Percentiles rank a stretch among this genome's conserved stretches.
These are phyloP conservation scores for Cladosporium cucumerinum DNA, from an alignment of 2,329 filamentous ascomycete genomes.

Conservation along the genomic window DNA sequence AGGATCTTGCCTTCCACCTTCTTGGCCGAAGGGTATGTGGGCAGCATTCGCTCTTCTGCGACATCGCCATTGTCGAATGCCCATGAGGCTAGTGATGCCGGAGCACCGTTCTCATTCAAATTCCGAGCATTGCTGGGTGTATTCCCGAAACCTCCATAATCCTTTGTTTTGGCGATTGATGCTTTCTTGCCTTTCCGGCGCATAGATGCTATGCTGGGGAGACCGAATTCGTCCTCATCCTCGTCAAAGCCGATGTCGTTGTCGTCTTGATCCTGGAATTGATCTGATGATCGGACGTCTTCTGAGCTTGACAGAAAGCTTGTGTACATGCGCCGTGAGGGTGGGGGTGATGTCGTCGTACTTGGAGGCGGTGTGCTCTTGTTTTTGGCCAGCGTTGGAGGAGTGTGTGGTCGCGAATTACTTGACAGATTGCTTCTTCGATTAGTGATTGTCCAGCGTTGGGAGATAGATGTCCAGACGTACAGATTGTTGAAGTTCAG, in stretches of 20 bases:
- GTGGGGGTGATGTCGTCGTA: slow-evolving; percentile 17
- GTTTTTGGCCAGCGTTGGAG: slow-evolving; percentile 58
- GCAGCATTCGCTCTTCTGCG: slow-evolving; percentile 75
- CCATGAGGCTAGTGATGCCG: slow-evolving; percentile 32
- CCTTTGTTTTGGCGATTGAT: slow-evolving; percentile 43
- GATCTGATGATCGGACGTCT: slow-evolving; percentile 66
- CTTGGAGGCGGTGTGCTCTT: slow-evolving; percentile 46
- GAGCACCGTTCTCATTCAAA: slow-evolving; percentile 21
- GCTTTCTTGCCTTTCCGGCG: slow-evolving; percentile 63
- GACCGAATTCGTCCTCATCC: slow-evolving; percentile 90
- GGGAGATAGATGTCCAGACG: slow-evolving; percentile 27
- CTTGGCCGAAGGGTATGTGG: slow-evolving; percentile 81
- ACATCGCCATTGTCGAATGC: slow-evolving; percentile 90
- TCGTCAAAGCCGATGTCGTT: slow-evolving; percentile 78
- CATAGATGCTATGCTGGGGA: slow-evolving; percentile 90
- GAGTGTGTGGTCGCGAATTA: slow-evolving; percentile 67
- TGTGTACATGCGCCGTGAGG: slow-evolving; percentile 69
- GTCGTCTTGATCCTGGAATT: slow-evolving; percentile 61
- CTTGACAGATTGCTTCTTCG: slow-evolving; percentile 16
- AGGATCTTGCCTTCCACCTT: slow-evolving; percentile 93
- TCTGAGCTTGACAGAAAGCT: slow-evolving; percentile 78
- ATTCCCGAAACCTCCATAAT: slow-evolving; percentile 37
- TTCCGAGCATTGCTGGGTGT: slow-evolving; percentile 18
- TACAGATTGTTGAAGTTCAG: slow-evolving; percentile 82
- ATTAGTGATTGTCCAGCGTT: neutral